Evolutionary conservation across 2,329 filamentous ascomycete genomes (phyloP).

Genomic region (Tolypocladium ophioglossoides): DNA sequence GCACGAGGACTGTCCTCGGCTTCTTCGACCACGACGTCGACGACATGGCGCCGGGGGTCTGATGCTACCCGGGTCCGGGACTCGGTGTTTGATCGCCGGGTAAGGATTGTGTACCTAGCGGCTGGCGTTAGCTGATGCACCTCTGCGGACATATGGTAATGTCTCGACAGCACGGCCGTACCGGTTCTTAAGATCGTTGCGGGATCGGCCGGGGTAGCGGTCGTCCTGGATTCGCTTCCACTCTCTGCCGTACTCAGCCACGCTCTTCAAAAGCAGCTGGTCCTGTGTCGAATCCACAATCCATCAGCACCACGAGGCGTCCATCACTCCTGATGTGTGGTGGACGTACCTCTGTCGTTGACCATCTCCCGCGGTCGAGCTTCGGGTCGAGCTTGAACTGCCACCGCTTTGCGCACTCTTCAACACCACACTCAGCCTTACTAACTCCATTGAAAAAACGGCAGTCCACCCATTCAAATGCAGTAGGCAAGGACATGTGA

Average conservation of each 20-base stretch:
- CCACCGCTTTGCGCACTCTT: slow-evolving; percentile 36
- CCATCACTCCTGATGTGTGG: not conserved
- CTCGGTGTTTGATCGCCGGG: no score
- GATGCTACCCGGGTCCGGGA: no score
- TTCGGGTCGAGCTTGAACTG: slow-evolving; percentile 30
- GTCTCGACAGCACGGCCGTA: not conserved
- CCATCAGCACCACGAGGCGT: not conserved
- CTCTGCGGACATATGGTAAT: no score
- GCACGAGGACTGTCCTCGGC: no score
- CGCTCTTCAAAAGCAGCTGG: slow-evolving; percentile 7
- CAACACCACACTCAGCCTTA: not conserved
- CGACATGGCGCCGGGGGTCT: no score
- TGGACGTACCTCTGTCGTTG: slow-evolving; percentile 9
- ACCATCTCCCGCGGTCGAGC: slow-evolving; percentile 17
- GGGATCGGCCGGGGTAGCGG: slow-evolving; percentile 8
- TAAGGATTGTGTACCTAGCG: no score
- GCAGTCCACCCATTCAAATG: no score
- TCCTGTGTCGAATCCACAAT: slow-evolving; percentile 4
- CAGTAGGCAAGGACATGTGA: no score
- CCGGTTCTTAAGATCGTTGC: slow-evolving; percentile 13
- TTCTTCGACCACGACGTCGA: no score
- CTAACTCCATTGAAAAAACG: no score
- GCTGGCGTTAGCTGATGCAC: no score
- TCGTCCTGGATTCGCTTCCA: slow-evolving; percentile 12
- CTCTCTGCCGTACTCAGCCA: slow-evolving; percentile 9